Conservation (phyloP, 2,329 filamentous ascomycete species). For the Venturia aucupariae region DNA sequence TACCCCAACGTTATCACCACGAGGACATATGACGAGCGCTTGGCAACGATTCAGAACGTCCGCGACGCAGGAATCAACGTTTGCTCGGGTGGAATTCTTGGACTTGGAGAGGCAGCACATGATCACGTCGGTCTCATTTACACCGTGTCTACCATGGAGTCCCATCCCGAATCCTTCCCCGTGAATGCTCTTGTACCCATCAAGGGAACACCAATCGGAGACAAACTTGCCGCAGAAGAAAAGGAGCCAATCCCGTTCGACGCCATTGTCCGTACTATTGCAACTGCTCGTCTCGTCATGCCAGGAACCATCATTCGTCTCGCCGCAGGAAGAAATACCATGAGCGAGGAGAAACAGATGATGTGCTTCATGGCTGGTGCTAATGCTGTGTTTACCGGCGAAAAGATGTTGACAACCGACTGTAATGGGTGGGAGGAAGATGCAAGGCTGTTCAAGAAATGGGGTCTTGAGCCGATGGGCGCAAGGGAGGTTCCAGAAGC, state of each 20-base stretch:
- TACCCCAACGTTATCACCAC: constrained; percentile 83
- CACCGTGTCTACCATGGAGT: constrained; percentile 70
- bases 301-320: constrained; percentile 79
- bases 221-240: constrained; percentile 34
- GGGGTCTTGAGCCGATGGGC: constrained; percentile 71
- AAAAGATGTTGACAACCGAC: constrained; percentile 91
- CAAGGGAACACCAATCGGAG: constrained; percentile 76
- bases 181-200: constrained; percentile 89
- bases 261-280: constrained; percentile 70
- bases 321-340: constrained; percentile 72
- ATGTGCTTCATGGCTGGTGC: constrained; percentile 85
- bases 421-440: constrained; percentile 91
- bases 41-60: constrained; percentile 70
- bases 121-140: constrained; percentile 78
- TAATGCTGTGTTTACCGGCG: constrained; percentile 90
- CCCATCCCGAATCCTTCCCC: constrained; percentile 82
- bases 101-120: constrained; percentile 66
- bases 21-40: constrained; percentile 74
- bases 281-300: constrained; percentile 74
- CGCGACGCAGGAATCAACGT: constrained; percentile 82
- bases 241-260: constrained; percentile 63
- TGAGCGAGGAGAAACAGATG: constrained; percentile 82
- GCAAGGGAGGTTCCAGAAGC: constrained; percentile 5
- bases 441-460: constrained; percentile 69
- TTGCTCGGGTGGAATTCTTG: constrained; percentile 82